Conservation (phyloP, 257 asterid genomes). For the Solanum piurae region DNA sequence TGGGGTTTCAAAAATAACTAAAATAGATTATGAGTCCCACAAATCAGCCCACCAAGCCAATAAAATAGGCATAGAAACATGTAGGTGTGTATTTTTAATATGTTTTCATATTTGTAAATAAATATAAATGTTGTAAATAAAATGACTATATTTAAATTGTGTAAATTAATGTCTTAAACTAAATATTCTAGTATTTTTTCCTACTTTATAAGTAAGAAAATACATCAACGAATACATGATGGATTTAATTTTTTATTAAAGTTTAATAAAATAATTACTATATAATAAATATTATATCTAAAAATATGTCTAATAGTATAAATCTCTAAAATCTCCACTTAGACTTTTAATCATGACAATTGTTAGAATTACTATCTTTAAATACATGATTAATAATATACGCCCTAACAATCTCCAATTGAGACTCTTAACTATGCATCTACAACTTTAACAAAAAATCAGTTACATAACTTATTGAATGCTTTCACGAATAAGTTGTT, state of each 20-base stretch:
- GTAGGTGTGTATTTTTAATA: background rate
- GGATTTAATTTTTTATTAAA: background rate
- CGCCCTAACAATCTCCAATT: background rate
- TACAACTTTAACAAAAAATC: background rate
- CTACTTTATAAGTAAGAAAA: background rate
- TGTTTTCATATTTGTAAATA: too few relatives aligned
- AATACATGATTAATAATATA: background rate
- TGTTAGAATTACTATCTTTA: background rate
- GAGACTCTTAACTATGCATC: background rate
- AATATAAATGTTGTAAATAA: too few relatives aligned
- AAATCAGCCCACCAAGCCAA: background rate
- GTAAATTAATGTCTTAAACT: background rate
- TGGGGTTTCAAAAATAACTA: background rate
- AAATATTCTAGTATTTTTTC: background rate
- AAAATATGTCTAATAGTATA: background rate
- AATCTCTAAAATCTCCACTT: background rate
- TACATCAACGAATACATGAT: background rate
- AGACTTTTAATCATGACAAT: background rate
- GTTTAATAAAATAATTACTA: too few relatives aligned
- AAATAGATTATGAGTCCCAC: background rate
- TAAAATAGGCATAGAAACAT: background rate
- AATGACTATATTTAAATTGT: too few relatives aligned
- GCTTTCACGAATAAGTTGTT: background rate
- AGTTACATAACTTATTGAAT: too few relatives aligned
- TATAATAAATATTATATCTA: too few relatives aligned